A percentile compares a stretch with the other conserved stretches of the same genome.
phyloP scores from a whole-genome alignment of 2,329 filamentous ascomycete species.

The Ascochyta koolunga region DNA sequence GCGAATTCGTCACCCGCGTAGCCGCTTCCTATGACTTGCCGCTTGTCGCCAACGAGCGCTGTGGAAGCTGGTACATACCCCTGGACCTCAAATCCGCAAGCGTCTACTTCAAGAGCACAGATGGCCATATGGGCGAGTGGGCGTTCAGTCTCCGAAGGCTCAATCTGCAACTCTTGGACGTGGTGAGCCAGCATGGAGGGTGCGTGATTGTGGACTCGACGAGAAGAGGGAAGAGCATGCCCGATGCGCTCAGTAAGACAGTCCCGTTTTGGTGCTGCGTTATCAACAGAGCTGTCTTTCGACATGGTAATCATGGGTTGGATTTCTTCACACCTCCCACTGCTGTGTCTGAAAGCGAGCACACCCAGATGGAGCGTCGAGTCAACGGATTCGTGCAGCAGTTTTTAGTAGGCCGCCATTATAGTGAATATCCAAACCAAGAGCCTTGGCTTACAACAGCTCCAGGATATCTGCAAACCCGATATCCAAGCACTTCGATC shows the following conservation, averaged over 20 bases:
- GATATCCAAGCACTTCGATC: conserved; percentile 61
- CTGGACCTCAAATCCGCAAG: conserved; percentile 70
- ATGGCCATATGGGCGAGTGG: conserved; percentile 92
- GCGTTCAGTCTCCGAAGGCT: conserved; percentile 82
- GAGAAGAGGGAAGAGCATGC: conserved; percentile 90
- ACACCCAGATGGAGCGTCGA: conserved; percentile 73
- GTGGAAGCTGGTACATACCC: conserved; percentile 91
- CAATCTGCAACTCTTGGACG: conserved; percentile 78
- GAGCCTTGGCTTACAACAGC: background rate
- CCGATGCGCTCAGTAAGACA: conserved; percentile 92
- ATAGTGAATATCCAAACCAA: background rate
- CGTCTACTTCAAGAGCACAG: conserved; percentile 97
- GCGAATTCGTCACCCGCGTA: conserved; percentile 72
- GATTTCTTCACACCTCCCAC: conserved; percentile 73
- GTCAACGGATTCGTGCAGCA: conserved; percentile 63
- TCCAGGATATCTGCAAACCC: conserved; percentile 62
- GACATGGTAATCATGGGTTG: conserved; percentile 60
- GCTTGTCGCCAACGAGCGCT: conserved; percentile 89
- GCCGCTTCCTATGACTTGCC: conserved; percentile 65
- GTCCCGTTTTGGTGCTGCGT: conserved; percentile 93
- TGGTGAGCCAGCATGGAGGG: conserved; percentile 72
- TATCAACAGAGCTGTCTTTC: conserved; percentile 80
- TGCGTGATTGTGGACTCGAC: conserved; percentile 93
- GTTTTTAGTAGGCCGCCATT: conserved; percentile 48
- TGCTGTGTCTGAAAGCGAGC: conserved; percentile 75